These are phyloP conservation scores for Penicillium arizonense DNA, from an alignment of 495 filamentous ascomycete species.

Conservation along the genomic window DNA sequence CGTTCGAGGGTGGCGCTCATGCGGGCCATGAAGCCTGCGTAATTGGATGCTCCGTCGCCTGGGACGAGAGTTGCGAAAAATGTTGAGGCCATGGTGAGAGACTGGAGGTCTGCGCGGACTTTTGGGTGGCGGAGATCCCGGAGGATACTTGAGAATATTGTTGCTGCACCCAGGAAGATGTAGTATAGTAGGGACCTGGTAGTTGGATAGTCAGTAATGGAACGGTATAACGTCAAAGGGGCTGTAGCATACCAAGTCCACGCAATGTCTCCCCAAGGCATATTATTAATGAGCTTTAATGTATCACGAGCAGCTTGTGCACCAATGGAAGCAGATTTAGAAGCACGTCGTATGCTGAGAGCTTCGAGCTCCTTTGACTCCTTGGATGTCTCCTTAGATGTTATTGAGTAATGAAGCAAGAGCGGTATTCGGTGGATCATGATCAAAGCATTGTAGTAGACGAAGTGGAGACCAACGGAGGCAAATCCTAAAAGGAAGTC, in stretches of 20 bases:
- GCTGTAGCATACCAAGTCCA: constrained; percentile 78
- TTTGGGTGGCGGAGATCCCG: constrained; percentile 81
- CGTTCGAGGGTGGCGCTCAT: constrained; percentile 90
- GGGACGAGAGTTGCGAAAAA: constrained; percentile 76
- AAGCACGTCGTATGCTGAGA: constrained; percentile 61
- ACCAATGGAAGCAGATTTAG: constrained; percentile 65
- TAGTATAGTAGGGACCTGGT: constrained; percentile 90
- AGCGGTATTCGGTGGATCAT: constrained; percentile 96
- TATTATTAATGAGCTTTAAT: constrained; percentile 85
- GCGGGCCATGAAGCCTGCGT: constrained; percentile 83
- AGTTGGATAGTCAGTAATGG: constrained; percentile 6
- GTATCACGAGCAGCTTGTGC: constrained; percentile 86
- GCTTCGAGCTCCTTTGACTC: constrained; percentile 11
- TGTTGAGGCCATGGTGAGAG: constrained; percentile 84
- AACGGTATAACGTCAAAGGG: not conserved
- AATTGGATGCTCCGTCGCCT: constrained; percentile 63
- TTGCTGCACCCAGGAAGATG: constrained; percentile 87
- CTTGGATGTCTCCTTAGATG: not conserved
- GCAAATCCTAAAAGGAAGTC: constrained; percentile 86
- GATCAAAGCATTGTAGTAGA: constrained; percentile 93
- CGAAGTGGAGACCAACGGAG: constrained; percentile 82
- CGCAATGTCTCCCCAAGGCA: constrained; percentile 87
- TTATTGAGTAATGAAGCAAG: constrained; percentile 78
- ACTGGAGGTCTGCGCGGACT: constrained; percentile 76
- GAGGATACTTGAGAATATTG: constrained; percentile 89